phyloP scores from a whole-genome alignment of 345 rosid species.

The Salix koriyanagi region DNA sequence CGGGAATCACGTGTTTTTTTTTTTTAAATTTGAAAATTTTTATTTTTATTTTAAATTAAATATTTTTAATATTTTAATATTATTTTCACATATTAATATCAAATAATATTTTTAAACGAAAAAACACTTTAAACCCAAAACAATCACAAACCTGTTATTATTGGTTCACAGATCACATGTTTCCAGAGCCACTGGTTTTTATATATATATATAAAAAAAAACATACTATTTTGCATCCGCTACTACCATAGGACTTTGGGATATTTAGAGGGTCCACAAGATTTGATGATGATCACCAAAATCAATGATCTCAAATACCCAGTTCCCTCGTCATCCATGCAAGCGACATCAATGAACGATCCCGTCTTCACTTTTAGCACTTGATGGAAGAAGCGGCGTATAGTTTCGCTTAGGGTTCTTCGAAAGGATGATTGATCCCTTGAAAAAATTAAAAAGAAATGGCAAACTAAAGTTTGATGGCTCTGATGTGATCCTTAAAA shows the following conservation, averaged over 20 bases:
- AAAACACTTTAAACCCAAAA: too few relatives aligned
- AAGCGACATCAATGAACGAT: neutral
- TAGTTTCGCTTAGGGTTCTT: neutral
- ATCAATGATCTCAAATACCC: neutral
- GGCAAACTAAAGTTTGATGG: too few relatives aligned
- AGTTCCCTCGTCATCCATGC: neutral
- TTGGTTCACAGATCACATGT: too few relatives aligned
- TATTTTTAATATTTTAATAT: too few relatives aligned
- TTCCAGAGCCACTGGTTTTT: neutral
- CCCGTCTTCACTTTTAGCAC: neutral
- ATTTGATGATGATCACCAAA: neutral
- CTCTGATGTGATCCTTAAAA: too few relatives aligned
- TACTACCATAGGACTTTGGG: neutral
- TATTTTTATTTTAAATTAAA: too few relatives aligned
- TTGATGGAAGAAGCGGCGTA: neutral
- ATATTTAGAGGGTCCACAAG: conserved; percentile 7
- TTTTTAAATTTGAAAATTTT: too few relatives aligned
- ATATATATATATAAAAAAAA: neutral
- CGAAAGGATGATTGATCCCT: neutral
- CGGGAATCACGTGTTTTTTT: conserved; percentile 4
- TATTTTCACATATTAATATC: too few relatives aligned
- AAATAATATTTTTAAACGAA: too few relatives aligned
- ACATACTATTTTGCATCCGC: neutral
- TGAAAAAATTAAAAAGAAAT: too few relatives aligned
- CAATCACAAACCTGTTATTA: too few relatives aligned